Percentiles rank a stretch among this genome's conserved stretches.
These are phyloP conservation scores for Pilobolus umbonatus DNA, from an alignment of 192 early-diverging fungal species.

Conservation along the genomic window DNA sequence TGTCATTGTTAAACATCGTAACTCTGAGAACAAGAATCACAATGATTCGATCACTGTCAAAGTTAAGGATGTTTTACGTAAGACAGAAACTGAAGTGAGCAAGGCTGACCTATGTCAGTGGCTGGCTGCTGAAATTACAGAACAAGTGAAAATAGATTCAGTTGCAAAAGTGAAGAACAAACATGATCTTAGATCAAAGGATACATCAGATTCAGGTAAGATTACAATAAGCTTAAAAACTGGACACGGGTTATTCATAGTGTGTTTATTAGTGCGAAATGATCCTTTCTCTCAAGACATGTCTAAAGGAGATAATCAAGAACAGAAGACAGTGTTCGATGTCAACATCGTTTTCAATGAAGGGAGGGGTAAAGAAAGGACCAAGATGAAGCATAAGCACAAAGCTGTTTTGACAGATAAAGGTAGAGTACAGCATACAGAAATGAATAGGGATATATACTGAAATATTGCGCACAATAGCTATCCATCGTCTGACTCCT, in stretches of 20 bases:
- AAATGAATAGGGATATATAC: slow-evolving; percentile 6
- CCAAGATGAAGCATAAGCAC: slow-evolving; percentile 55
- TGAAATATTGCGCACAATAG: slow-evolving; percentile 33
- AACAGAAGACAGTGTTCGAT: slow-evolving; percentile 33
- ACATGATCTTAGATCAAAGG: slow-evolving; percentile 30
- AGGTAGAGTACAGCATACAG: slow-evolving; percentile 36
- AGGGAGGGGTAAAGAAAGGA: slow-evolving; percentile 39
- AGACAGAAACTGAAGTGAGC: slow-evolving; percentile 65
- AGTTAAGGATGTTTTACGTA: slow-evolving; percentile 68
- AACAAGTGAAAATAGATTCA: slow-evolving; percentile 62
- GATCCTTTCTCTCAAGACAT: slow-evolving; percentile 36
- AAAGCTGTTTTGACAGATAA: slow-evolving; percentile 53
- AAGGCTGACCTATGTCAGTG: slow-evolving; percentile 51
- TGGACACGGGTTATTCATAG: slow-evolving; percentile 1
- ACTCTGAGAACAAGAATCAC: slow-evolving; percentile 33
- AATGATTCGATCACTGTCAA: slow-evolving; percentile 45
- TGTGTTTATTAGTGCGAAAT: slow-evolving; percentile 29
- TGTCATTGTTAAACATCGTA: slow-evolving; percentile 62
- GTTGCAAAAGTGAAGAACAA: slow-evolving; percentile 34
- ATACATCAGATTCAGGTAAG: slow-evolving; percentile 24
- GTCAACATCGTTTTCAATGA: slow-evolving; percentile 41
- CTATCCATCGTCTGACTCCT: slow-evolving; percentile 49
- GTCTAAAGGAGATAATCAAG: slow-evolving; percentile 30
- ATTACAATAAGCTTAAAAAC: background rate
- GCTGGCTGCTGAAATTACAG: slow-evolving; percentile 60